Evolutionary conservation across 345 rosid species (phyloP).

Genomic region (Erysimum cheiranthoides): DNA sequence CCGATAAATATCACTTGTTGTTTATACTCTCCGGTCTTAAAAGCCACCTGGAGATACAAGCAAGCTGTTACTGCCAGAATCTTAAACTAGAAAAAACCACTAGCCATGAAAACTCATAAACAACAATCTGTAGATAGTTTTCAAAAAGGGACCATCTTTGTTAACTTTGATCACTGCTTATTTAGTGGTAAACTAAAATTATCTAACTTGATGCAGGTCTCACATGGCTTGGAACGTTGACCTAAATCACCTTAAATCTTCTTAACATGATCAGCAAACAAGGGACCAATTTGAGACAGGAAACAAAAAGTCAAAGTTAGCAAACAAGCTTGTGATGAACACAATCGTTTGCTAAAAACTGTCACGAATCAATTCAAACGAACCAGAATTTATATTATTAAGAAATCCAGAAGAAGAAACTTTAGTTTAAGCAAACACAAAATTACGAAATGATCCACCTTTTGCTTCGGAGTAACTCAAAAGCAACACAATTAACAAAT

Average conservation of each 20-base stretch:
- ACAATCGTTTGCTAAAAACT: constrained; percentile 29
- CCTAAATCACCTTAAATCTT: neutral
- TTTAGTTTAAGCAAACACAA: neutral
- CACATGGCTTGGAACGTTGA: constrained; percentile 9
- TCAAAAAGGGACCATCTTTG: constrained; percentile 4
- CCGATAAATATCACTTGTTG: constrained; percentile 91
- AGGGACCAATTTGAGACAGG: neutral
- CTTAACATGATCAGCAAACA: constrained; percentile 11
- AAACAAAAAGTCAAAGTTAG: constrained; percentile 8
- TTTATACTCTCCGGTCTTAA: constrained; percentile 88
- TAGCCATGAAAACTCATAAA: neutral
- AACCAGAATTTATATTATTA: too few species aligned
- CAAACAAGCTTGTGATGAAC: constrained; percentile 22
- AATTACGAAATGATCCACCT: neutral
- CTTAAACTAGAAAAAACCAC: neutral
- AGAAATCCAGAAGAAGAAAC: neutral
- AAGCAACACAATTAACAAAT: constrained; percentile 22
- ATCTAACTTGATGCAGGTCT: constrained; percentile 23
- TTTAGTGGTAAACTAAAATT: constrained; percentile 18
- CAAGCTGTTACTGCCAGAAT: constrained; percentile 13
- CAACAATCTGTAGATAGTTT: neutral
- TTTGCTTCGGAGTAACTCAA: constrained; percentile 30
- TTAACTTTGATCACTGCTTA: constrained; percentile 21
- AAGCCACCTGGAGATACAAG: constrained; percentile 75
- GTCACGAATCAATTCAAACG: neutral